Base-by-base conservation (phyloP, 2,329 filamentous ascomycete genomes). In the Hyphodiscus sp. region DNA sequence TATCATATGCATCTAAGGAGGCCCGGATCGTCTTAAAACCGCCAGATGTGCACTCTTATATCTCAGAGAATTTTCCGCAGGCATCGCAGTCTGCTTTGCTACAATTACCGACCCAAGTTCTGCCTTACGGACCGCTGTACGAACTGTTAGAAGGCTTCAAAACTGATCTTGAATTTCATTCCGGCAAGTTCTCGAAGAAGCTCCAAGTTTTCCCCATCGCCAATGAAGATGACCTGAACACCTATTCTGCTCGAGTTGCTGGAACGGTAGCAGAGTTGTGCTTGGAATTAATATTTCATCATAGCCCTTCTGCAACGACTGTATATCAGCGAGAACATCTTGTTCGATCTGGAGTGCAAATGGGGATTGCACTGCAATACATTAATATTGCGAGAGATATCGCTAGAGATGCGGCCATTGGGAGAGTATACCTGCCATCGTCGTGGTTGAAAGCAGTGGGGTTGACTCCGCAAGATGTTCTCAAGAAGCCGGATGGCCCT, bases 341-440 rank as follows among this genome's bases (percentile, higher is more conserved):
- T 6, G 71, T 84, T 15, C 63, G 71, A 16, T 78, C 83, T 0
- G 84, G 84, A 1, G 74, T 75, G 19, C 73, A 76, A 26, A 89
- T 89, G 86, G 87, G 87, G 0, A 77, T 86, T 33, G 86, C 86
- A 1, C 71, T 90, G n/a, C 86, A 91, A 63, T 89, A 86, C 61
- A 80, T 88, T 62, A 91, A 90, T 63, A 89, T 91, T 56, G 83
- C 85, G 2, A 81, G 87, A 20, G 87, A 91, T 62, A 82, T 90
- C n/a, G 68, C 72, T 2, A 80, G 82, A 2, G 87, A 90, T 61
- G 83, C 86, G 0, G 69, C 71, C 15, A 80, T 87, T 38, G 75
- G 76, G 1, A 78, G 87, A 7, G 85, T 88, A 7, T 91, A 91
- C 64, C 69, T 90, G 4, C 87, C 87, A 0, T 72, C 73, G 0